Conservation (phyloP, 352 stramenopile genomes). For the Pythium dissotocum region DNA sequence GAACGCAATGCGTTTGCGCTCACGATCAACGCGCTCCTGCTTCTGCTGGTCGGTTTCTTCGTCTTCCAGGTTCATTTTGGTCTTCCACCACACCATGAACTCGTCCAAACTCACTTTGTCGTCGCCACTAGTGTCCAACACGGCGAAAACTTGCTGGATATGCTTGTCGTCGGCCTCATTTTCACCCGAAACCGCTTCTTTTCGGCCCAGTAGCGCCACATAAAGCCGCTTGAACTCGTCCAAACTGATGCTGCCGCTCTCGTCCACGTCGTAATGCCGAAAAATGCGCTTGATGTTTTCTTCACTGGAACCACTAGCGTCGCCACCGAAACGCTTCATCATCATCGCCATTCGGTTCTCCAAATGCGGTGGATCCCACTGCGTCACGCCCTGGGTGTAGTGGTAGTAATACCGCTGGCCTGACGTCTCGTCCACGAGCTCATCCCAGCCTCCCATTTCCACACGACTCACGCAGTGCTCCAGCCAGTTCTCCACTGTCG, state of each 20-base stretch:
- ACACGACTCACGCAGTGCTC: conserved; percentile 44
- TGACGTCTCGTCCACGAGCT: conserved; percentile 37
- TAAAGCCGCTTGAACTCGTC: conserved; percentile 64
- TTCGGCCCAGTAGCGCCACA: conserved; percentile 41
- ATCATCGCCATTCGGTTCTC: conserved; percentile 51
- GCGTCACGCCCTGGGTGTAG: conserved; percentile 47
- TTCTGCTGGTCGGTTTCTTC: conserved; percentile 45
- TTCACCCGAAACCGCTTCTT: conserved; percentile 24
- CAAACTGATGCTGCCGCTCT: conserved; percentile 59
- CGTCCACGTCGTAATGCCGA: conserved; percentile 65
- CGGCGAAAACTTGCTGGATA: conserved; percentile 51
- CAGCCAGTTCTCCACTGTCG: conserved; percentile 40
- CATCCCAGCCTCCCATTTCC: conserved; percentile 58
- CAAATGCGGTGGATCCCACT: conserved; percentile 70
- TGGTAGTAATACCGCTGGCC: conserved; percentile 70
- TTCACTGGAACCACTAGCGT: conserved; percentile 31
- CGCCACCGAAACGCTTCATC: conserved; percentile 43
- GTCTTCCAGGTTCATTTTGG: conserved; percentile 59
- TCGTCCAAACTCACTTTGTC: conserved; percentile 66
- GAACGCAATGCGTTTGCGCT: conserved; percentile 24
- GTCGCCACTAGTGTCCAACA: conserved; percentile 69
- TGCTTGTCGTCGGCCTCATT: conserved; percentile 32
- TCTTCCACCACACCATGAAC: conserved; percentile 77
- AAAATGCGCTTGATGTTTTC: conserved; percentile 71
- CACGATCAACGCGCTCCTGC: conserved; percentile 22